Evolutionary conservation across 371 early-diverging fungal species (phyloP).

Genomic region (Parasitella parasitica): DNA sequence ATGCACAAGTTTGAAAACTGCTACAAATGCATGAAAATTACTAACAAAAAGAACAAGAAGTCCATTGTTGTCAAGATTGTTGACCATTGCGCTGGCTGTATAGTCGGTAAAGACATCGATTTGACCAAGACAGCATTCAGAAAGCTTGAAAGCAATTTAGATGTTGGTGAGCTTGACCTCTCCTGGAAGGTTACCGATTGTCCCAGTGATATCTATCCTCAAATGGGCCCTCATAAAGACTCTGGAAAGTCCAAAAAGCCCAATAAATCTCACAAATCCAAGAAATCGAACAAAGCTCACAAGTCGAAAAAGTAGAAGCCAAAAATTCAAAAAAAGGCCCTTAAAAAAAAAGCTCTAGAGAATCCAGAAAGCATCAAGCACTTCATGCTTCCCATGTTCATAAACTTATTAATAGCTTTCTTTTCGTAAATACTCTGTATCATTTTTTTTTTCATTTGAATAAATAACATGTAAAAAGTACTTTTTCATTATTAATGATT

Average conservation of each 20-base stretch:
- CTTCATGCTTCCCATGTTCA: no score
- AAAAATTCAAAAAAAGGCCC: no score
- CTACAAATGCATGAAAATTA: slow-evolving; percentile 54
- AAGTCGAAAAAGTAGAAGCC: no score
- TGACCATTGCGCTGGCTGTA: slow-evolving; percentile 51
- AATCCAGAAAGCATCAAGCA: no score
- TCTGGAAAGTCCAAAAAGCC: not conserved
- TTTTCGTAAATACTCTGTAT: no score
- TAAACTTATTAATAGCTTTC: no score
- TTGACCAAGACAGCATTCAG: slow-evolving; percentile 46
- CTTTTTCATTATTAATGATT: no score
- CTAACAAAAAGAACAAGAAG: slow-evolving; percentile 39
- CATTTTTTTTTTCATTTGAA: no score
- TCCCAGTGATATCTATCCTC: slow-evolving; percentile 13
- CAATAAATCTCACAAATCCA: not conserved
- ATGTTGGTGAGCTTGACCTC: slow-evolving; percentile 45
- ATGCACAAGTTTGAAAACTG: slow-evolving; percentile 49
- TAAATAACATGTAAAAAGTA: no score
- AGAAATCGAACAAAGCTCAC: no score
- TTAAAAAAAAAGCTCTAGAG: no score
- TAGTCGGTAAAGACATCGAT: slow-evolving; percentile 44
- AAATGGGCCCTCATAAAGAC: slow-evolving; percentile 22
- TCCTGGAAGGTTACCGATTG: slow-evolving; percentile 43
- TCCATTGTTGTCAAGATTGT: slow-evolving; percentile 43
- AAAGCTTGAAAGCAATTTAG: slow-evolving; percentile 36